Conservation (phyloP, 495 filamentous ascomycete species). For the Penicillium samsonianum region DNA sequence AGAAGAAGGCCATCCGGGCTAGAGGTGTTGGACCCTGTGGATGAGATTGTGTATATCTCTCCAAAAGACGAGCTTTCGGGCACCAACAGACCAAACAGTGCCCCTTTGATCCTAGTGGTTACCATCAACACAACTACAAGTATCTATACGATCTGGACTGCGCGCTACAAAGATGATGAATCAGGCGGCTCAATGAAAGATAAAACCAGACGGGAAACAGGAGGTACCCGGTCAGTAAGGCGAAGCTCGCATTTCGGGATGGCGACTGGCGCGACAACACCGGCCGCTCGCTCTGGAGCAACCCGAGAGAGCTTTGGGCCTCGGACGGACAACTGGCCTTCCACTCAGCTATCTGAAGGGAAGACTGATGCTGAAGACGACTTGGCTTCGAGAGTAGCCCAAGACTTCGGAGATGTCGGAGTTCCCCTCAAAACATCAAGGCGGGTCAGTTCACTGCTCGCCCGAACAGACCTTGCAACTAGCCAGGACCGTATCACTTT, state of each 20-base stretch:
- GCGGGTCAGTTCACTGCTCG: constrained; percentile 87
- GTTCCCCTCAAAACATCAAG: constrained; percentile 74
- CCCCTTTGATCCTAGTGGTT: constrained; percentile 71
- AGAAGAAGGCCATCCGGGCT: constrained; percentile 38
- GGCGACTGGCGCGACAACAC: constrained; percentile 78
- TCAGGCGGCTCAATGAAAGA: constrained; percentile 51
- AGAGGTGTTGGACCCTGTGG: constrained; percentile 62
- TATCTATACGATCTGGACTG: constrained; percentile 77
- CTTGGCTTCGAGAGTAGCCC: constrained; percentile 72
- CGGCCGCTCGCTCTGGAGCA: constrained; percentile 53
- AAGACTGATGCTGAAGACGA: constrained; percentile 53
- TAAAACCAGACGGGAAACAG: constrained; percentile 49
- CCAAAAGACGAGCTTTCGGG: constrained; percentile 52
- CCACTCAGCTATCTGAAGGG: constrained; percentile 19
- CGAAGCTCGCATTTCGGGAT: constrained; percentile 87
- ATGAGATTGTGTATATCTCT: constrained; percentile 82
- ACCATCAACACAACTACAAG: constrained; percentile 74
- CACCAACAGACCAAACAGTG: constrained; percentile 16
- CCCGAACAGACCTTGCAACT: constrained; percentile 82
- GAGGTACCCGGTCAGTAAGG: constrained; percentile 62
- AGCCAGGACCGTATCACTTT: constrained; percentile 75
- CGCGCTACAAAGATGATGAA: constrained; percentile 64
- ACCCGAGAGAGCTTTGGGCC: constrained; percentile 60
- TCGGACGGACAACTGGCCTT: constrained; percentile 34
- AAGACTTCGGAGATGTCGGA: constrained; percentile 69